Base-by-base conservation (phyloP, 1,284 basidiomycete genomes). In the Ustilago shanxiensis region DNA sequence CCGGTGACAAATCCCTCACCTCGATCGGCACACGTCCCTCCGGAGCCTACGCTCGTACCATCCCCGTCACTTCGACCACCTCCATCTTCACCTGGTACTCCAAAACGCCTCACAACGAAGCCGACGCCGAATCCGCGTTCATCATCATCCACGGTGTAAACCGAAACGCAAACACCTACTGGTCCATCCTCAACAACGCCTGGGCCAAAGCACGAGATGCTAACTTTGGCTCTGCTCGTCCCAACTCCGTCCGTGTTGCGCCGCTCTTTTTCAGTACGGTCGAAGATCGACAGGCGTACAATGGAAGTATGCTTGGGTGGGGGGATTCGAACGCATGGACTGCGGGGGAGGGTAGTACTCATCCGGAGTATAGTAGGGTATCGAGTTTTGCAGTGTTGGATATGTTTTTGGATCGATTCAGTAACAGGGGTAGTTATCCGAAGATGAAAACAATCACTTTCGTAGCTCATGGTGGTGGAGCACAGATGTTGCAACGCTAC, bases 381-480 rank as follows among this genome's bases (percentile, higher is more conserved):
- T 78, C 66, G 16, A 56, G 60, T 0, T 83, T 75, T 22, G 47
- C 62, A 2, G 81, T 77, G 13, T 51, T 80, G 2, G 74, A 82
- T 20, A 49, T 35, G 24, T 56, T 83, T 14, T 33, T 84, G 13
- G 16, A 58, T 0, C 31, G 71, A 20, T 82, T 78, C 24, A 41
- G 39, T 24, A 41, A 83, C 47, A 35, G 20, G 1, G 26, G 8
- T 1, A 59, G 33, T 8, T 84, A 76, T 54, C 82, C 82, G 1
- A 66, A 73, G 16, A 72, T 84, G 71, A 77, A 79, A 37, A 59
- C 50, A n/a, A 72, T 84, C 53, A 81, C 79, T 10, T 67, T 84
- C n/a, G 66, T 79, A 9, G 82, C 73, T 6, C 82, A 84, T 58
- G 82, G 82, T 13, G 82, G 80, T 2, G 82, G 82, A 2, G 80